Conservation (phyloP, 371 early-diverging fungal species). For the Syncephalis fuscata region DNA sequence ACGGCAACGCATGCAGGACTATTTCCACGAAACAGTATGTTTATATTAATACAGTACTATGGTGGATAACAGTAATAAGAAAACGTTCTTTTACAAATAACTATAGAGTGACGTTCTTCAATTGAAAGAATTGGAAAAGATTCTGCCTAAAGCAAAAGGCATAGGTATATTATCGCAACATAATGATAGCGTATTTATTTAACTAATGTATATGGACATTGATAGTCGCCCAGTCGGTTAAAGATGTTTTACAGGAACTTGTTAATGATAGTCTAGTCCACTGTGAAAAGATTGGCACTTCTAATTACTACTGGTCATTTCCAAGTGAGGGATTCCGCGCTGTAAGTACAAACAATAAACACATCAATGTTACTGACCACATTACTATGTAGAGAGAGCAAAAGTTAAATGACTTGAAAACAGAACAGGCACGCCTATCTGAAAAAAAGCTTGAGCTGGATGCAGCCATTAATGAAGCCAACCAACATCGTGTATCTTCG, state of each 20-base stretch:
- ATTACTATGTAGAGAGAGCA: slow-evolving; percentile 13
- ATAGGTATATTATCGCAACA: slow-evolving; percentile 51
- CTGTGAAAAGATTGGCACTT: slow-evolving; percentile 86
- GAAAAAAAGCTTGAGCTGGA: slow-evolving; percentile 19
- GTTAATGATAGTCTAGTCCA: slow-evolving; percentile 80
- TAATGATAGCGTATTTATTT: not conserved
- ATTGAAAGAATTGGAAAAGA: slow-evolving; percentile 84
- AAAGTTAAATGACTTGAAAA: slow-evolving; percentile 23
- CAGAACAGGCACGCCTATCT: slow-evolving; percentile 16
- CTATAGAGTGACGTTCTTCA: slow-evolving; percentile 47
- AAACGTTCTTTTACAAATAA: not conserved
- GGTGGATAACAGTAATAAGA: not conserved
- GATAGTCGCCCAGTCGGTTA: slow-evolving; percentile 63
- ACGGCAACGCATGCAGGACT: slow-evolving; percentile 47
- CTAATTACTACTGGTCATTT: slow-evolving; percentile 89
- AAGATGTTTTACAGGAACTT: slow-evolving; percentile 76
- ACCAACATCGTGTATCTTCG: slow-evolving; percentile 27
- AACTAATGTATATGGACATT: not conserved
- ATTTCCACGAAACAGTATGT: slow-evolving; percentile 65
- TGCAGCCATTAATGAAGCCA: slow-evolving; percentile 16
- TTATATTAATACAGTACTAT: not conserved
- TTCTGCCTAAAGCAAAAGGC: slow-evolving; percentile 72
- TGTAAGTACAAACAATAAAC: slow-evolving; percentile 14
- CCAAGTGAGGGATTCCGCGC: slow-evolving; percentile 51
- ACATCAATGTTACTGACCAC: too few relatives aligned